Base-by-base conservation (phyloP, 768 basidiomycete species). In the Termitomyces sp. region DNA sequence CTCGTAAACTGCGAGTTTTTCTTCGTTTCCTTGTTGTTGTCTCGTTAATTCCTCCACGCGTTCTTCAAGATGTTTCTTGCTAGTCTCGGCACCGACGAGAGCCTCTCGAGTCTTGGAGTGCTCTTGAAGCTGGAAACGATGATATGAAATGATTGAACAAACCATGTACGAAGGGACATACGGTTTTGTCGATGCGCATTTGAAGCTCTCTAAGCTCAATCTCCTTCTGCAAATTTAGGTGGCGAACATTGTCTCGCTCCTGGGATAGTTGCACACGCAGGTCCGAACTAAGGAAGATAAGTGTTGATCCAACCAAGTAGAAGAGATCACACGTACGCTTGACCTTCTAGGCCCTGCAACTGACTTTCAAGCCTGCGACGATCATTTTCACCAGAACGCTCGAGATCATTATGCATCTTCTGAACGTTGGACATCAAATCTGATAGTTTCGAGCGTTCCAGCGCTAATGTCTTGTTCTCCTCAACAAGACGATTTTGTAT, bases 401-500 rank as follows among this genome's bases (percentile, higher is more conserved):
- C 93, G 7, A 92, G 77, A 64, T 97, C 95, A 55, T 83, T 84
- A 64, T 93, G 91, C 85, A 97, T 93, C 66, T 83, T 88, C 72
- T 94, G 92, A 24, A 96, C 86, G 66, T 92, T 95, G 26, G 81
- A 76, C 84, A 96, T 92, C 28, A 97, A 78, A 68, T 94, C 92
- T 2, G 91, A 85, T 3, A 97, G 77, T 59, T 90, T 88, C 0
- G 92, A 86, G 10, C 93, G 85, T 66, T 97, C 95, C 64, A 86
- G 76, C 15, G 88, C 76, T 4, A 97, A 76, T 0, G 78, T 80
- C 69, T 85, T 85, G 73, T 97, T 94, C 70, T 98, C 94, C 49
- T 93, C 87, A 3, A 88, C 81, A 15, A 98, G 78, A 28, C 95
- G 87, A 46, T 65, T 66, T 78, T 97, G 92, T 33, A 90, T 81